A percentile compares a stretch with the other conserved stretches of the same genome.
phyloP scores from a whole-genome alignment of 1,284 basidiomycete genomes.

The Naganishia cerealis region DNA sequence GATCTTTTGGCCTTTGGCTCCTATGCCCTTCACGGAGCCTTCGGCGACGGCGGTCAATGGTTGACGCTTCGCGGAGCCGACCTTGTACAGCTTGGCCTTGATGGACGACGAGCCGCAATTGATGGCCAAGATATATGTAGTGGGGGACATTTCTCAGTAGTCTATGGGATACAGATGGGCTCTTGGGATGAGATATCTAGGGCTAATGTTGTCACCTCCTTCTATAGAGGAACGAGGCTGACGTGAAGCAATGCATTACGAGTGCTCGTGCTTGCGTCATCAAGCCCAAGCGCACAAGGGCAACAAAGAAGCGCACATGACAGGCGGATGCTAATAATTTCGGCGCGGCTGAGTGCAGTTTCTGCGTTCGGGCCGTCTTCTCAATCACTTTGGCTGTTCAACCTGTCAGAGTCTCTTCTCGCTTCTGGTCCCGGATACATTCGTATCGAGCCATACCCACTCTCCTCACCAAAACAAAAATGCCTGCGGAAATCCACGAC shows the following conservation, averaged over 20 bases:
- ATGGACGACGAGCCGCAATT: constrained; percentile 56
- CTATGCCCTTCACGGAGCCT: constrained; percentile 49
- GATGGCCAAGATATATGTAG: constrained; percentile 50
- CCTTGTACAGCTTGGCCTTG: constrained; percentile 53
- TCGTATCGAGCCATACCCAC: constrained; percentile 5
- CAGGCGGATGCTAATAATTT: constrained; percentile 24
- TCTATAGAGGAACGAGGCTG: background rate
- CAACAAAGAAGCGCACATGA: background rate
- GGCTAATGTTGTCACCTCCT: background rate
- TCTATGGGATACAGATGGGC: background rate
- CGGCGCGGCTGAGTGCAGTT: background rate
- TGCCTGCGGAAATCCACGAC: constrained; percentile 68
- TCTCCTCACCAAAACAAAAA: constrained; percentile 10
- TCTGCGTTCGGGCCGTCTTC: background rate
- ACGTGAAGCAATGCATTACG: background rate
- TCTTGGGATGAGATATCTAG: background rate
- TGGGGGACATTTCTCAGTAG: background rate
- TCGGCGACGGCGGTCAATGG: constrained; percentile 37
- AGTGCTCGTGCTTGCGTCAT: constrained; percentile 18
- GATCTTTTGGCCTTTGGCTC: constrained; percentile 50
- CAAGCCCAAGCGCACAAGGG: background rate
- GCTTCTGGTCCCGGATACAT: constrained; percentile 16
- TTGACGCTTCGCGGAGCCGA: constrained; percentile 30
- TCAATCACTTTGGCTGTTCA: background rate
- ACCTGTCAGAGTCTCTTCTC: background rate